phyloP scores from a whole-genome alignment of 139 green algal genomes.

The Nannochloris sp. region DNA sequence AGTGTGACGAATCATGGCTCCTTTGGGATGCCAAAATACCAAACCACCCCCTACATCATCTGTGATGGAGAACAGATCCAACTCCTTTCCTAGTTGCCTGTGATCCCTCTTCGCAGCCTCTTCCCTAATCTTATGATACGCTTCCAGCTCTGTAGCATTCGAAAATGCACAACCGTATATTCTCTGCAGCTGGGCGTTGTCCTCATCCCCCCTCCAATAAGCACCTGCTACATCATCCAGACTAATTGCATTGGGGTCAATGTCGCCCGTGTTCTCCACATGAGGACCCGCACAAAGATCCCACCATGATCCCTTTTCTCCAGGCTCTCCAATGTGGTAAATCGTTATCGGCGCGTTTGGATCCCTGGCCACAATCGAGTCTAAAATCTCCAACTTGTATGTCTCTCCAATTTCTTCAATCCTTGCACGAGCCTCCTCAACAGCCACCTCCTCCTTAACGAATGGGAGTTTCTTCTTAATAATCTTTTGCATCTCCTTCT shows the following conservation, averaged over 20 bases:
- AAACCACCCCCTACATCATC: slow-evolving; percentile 71
- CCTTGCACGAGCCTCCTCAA: slow-evolving; percentile 65
- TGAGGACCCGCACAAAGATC: slow-evolving; percentile 94
- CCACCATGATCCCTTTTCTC: slow-evolving; percentile 72
- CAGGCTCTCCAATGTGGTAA: slow-evolving; percentile 82
- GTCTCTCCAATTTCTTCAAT: slow-evolving; percentile 77
- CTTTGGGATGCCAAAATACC: slow-evolving; percentile 96
- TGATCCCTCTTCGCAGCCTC: slow-evolving; percentile 68
- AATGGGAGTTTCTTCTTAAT: slow-evolving; percentile 71
- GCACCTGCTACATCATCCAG: slow-evolving; percentile 83
- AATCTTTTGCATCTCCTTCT: slow-evolving; percentile 90
- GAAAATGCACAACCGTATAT: slow-evolving; percentile 94
- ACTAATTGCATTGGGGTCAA: slow-evolving; percentile 73
- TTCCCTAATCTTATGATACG: slow-evolving; percentile 68
- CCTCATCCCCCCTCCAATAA: slow-evolving; percentile 91
- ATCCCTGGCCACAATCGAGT: slow-evolving; percentile 58
- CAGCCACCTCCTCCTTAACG: slow-evolving; percentile 63
- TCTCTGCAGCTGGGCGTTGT: slow-evolving; percentile 72
- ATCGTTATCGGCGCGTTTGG: slow-evolving; percentile 87
- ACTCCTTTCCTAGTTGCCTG: slow-evolving; percentile 81
- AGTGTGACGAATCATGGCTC: slow-evolving; percentile 67
- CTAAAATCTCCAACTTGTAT: slow-evolving; percentile 97
- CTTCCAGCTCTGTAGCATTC: slow-evolving; percentile 53
- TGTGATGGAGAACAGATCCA: slow-evolving; percentile 87
- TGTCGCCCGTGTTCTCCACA: slow-evolving; percentile 69